phyloP scores from a whole-genome alignment of 2,329 filamentous ascomycete genomes.

The Nemania abortiva region DNA sequence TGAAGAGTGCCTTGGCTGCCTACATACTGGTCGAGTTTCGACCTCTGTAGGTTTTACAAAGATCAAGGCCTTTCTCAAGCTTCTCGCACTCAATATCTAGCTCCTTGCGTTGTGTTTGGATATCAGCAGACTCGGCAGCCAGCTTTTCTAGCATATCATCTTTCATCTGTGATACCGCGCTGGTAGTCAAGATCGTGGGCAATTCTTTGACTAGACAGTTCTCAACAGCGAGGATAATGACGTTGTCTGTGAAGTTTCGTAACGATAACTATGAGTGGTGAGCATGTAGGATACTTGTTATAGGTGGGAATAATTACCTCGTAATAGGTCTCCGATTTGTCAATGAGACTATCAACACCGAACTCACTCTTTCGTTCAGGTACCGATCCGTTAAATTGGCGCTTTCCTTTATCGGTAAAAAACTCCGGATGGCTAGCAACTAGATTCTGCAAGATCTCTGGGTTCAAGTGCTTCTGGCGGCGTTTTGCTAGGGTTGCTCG shows the following conservation, averaged over 20 bases:
- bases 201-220: slow-evolving; percentile 54
- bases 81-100: slow-evolving; percentile 38
- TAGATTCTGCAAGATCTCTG: slow-evolving; percentile 37
- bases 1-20: neutral
- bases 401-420: slow-evolving; percentile 43
- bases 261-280: slow-evolving; percentile 44
- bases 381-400: slow-evolving; percentile 29
- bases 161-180: slow-evolving; percentile 50
- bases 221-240: slow-evolving; percentile 54
- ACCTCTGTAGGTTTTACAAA: slow-evolving; percentile 43
- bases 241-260: slow-evolving; percentile 53
- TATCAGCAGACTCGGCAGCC: slow-evolving; percentile 47
- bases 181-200: slow-evolving; percentile 51
- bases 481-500: slow-evolving; percentile 33
- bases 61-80: slow-evolving; percentile 41
- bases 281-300: slow-evolving; percentile 3
- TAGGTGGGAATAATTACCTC: slow-evolving; percentile 49
- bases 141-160: slow-evolving; percentile 43
- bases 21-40: slow-evolving; percentile 31
- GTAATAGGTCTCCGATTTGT: slow-evolving; percentile 61
- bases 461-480: slow-evolving; percentile 32
- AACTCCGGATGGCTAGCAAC: slow-evolving; percentile 42
- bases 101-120: slow-evolving; percentile 41
- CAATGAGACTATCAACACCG: slow-evolving; percentile 56
- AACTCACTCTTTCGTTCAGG: slow-evolving; percentile 47